Evolutionary conservation across 1,139 yeast genomes (phyloP), one percentile per base, ranked within the genome.

Genomic region (Taiozyma onychis): DNA sequence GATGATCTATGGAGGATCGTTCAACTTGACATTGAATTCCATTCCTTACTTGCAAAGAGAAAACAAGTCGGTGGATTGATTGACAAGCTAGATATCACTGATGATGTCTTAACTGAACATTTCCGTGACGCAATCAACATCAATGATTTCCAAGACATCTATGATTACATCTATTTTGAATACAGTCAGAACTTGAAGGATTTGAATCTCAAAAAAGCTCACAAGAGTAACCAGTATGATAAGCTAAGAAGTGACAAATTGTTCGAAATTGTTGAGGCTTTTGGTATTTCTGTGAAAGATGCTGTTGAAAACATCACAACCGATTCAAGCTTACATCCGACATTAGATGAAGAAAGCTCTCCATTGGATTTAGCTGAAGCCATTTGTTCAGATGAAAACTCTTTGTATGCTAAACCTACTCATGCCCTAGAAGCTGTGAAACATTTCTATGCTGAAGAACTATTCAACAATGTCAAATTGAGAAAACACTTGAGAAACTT

Each of bases 1-100:
- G 93, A 88, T 66, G 97, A 91, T 65, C 73, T 93, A 54, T 95
- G 99, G 99, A 80, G 93, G 64, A 84, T 91, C 56, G 85, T 89
- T 11, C 85, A 81, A 57, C 76, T 90, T 48, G 98, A 93, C 65
- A 78, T 90, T 57, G 97, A 89, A 60, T 93, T 83, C 67, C 97
- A 91, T 64, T 86, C 96, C 10, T 72, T 91, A 45, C 75, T 87
- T 53, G 90, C 87, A 59, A 91, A 90, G 71, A 80, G 86, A 65
- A 74, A 77, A 50, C 78, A 84, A 43, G 80, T 86, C 34, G 77
- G 77, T 56, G 78, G 76, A 49, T 71, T 88, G 50, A 81, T 81
- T 53, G 74, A 77, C 24, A 71, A 79, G 18, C 70, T 90, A 54
- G 73, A 73, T 26, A 66, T 78, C 22, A 34, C 44, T 4, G 54